Base-by-base conservation (phyloP, 1,139 yeast species). In the Torulaspora globosa region DNA sequence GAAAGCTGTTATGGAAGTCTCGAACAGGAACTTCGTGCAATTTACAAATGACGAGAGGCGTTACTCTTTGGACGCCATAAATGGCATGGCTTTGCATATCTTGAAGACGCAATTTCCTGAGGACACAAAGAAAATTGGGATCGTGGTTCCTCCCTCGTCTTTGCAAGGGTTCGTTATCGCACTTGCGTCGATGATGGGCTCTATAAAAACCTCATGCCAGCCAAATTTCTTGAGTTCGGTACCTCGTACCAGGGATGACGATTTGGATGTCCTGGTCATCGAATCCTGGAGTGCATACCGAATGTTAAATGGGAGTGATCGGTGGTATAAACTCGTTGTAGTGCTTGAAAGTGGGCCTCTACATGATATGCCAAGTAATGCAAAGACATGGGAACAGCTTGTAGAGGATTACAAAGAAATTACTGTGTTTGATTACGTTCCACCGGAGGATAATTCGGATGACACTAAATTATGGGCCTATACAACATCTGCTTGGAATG, bases 1-100 rank as follows among this genome's bases (percentile, higher is more conserved):
- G 89, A 60, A 62, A 9, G 67, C 71, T 16, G 62, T 65, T 7
- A 61, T 70, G 65, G 60, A 57, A 18, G 55, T 62, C 21, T 52
- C 63, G 30, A 47, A 47, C 1, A 43, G 51, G 4, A 49, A 50
- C 31, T 36, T 19, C 7, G 40, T 61, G n/a, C 43, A 45, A 16
- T 56, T 61, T 36, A 29, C 28, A 5, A 42, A 47, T 37, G 43
- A 38, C 14, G 32, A 40, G 8, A 41, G 38, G 19, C 30, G 36
- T 21, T 34, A 38, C 12, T 15, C 50, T 1, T 36, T 52, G 45
- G 44, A 50, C 14, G 49, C 54, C 21, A 42, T 68, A 21, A 67
- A 68, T 50, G 65, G 65, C 1, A 50, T 55, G 47, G 60, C 59
- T 7, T 51, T 57, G 35, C 49, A 51, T 11, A 29, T 57, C 28